Evolutionary conservation across 2,329 filamentous ascomycete species (phyloP).

Genomic region (Aphanocladium album): DNA sequence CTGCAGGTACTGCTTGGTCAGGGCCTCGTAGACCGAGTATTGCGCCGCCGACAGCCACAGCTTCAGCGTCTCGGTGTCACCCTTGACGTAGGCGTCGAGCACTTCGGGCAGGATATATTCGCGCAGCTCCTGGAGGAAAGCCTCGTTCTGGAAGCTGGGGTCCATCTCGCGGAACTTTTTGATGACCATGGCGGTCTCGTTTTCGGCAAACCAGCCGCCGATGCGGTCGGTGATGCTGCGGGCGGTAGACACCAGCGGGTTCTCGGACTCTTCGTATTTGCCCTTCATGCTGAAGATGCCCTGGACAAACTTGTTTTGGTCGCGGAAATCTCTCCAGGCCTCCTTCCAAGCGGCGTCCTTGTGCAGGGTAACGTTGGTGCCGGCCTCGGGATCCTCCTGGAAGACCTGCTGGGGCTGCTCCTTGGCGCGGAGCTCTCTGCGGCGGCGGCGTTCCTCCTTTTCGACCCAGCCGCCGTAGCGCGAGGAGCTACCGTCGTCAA

Average conservation of each 20-base stretch:
- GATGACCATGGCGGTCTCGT: constrained; percentile 95
- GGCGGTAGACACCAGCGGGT: constrained; percentile 87
- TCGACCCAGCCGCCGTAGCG: constrained; percentile 96
- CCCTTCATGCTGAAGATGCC: constrained; percentile 80
- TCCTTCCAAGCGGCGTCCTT: constrained; percentile 98
- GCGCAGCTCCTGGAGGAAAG: constrained; percentile 89
- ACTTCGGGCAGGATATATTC: constrained; percentile 98
- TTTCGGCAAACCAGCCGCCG: constrained; percentile 95
- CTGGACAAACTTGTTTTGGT: constrained; percentile 83
- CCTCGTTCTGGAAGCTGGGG: constrained; percentile 88
- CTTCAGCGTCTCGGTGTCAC: constrained; percentile 83
- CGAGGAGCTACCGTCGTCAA: constrained; percentile 94
- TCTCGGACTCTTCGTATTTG: constrained; percentile 93
- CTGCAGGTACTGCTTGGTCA: constrained; percentile 92
- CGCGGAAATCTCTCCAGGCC: constrained; percentile 94
- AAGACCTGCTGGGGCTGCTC: constrained; percentile 55
- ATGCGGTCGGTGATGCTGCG: constrained; percentile 91
- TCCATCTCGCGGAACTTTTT: constrained; percentile 98
- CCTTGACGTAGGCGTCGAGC: constrained; percentile 96
- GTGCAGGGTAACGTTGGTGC: constrained; percentile 89
- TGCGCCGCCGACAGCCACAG: constrained; percentile 95
- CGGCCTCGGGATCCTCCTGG: constrained; percentile 87
- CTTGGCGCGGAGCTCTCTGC: constrained; percentile 68
- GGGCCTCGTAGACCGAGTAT: constrained; percentile 92
- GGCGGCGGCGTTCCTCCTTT: constrained; percentile 84